Base-by-base conservation (phyloP, 148 eudicot species). In the Nepenthes gracilis region DNA sequence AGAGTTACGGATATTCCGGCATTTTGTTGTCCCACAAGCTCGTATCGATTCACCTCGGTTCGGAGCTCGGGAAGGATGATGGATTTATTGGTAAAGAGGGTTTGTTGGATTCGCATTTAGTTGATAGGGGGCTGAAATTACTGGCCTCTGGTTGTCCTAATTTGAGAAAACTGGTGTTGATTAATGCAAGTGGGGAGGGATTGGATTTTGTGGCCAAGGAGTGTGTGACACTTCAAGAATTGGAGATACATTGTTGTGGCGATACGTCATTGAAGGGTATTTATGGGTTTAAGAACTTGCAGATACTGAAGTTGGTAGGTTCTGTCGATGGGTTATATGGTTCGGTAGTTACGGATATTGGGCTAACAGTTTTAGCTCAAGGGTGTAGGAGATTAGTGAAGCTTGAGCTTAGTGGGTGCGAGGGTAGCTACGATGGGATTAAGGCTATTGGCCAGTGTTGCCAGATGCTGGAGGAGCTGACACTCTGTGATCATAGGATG, bases 361-460 rank as follows among this genome's bases (percentile, higher is more conserved):
- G 98, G 66, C 71, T 93, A 67, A 93, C 98, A 0, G 80, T 93
- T 15, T 64, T 93, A 71, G 98, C 98, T 2, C 98, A 88, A 53
- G 98, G 95, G 55, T 93, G 98, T 78, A 76, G 67, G 77, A 71
- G 98, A 56, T 73, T 93, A 47, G 58, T 93, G 66, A 86, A 79
- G 81, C 84, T 93, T 7, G 98, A 93, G 82, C 72, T 93, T 0
- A 81, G 78, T 64, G 98, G 98, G 51, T 88, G 95, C 63, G 96
- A 88, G 63, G 98, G 98, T 60, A 93, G 98, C 67, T 93, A 86
- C 67, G 98, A 93, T 61, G 98, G 98, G 76, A 82, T 93, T 55
- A 93, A 86, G 75, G 98, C 98, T 4, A 78, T 93, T 40, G 98
- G 96, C 33, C 94, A 86, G 64, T 93, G 98, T 36, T 93, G 98